Percentiles rank a stretch among this genome's conserved stretches.
phyloP scores from a whole-genome alignment of 192 early-diverging fungal species.

The Rhizophagus clarus region DNA sequence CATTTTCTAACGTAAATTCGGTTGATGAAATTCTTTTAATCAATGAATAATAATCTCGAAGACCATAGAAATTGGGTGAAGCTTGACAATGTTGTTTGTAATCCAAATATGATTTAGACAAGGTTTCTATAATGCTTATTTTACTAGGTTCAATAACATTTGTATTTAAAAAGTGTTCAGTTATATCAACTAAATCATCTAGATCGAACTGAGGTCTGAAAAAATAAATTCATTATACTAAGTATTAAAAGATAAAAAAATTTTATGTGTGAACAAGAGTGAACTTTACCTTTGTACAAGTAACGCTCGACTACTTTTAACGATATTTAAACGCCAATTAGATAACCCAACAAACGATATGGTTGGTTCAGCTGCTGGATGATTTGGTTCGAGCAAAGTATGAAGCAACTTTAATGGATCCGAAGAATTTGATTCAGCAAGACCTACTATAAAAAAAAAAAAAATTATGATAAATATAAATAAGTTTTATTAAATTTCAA shows the following conservation, averaged over 20 bases:
- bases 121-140: neutral
- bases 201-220: neutral
- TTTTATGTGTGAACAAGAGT: no score
- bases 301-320: slow-evolving; percentile 28
- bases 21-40: neutral
- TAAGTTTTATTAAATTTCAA: no score
- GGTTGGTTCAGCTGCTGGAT: slow-evolving; percentile 11
- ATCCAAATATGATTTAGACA: neutral
- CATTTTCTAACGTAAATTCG: neutral
- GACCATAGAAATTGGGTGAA: slow-evolving; percentile 27
- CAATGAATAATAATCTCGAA: neutral
- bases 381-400: slow-evolving; percentile 25
- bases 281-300: slow-evolving; percentile 14
- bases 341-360: slow-evolving; percentile 32
- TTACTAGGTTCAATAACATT: neutral
- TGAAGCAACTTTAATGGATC: slow-evolving; percentile 32
- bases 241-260: neutral
- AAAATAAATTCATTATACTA: neutral
- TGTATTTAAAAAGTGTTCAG: neutral
- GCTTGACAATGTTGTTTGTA: neutral
- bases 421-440: slow-evolving; percentile 14
- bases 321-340: slow-evolving; percentile 31
- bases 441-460: slow-evolving; percentile 10
- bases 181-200: neutral
- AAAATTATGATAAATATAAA: no score